These are phyloP conservation scores for Erodium trifolium DNA, from an alignment of 441 rosid species.

Conservation along the genomic window DNA sequence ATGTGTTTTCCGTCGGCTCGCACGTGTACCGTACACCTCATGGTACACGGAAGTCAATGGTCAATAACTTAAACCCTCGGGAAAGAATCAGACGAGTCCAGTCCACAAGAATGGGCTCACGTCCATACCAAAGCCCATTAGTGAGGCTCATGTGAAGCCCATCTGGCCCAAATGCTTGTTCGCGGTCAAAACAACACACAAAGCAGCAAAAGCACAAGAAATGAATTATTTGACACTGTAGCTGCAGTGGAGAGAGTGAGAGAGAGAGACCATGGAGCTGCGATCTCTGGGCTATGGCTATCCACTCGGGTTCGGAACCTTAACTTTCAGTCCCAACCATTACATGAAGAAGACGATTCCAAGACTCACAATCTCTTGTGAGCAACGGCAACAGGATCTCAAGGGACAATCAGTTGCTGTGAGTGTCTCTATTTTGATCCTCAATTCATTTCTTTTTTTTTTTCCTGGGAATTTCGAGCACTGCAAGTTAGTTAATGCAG, in stretches of 20 bases:
- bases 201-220: not conserved
- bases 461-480: not conserved
- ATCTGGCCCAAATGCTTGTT: not conserved
- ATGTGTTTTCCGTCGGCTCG: not conserved
- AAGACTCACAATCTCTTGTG: slow-evolving; percentile 14
- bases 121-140: not conserved
- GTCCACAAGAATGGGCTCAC: not conserved
- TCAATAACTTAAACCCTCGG: too few species aligned
- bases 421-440: not conserved
- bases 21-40: not conserved
- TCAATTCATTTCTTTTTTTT: not conserved
- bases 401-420: slow-evolving; percentile 25
- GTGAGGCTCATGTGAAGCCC: not conserved
- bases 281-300: not conserved
- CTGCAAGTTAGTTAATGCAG: not conserved
- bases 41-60: too few species aligned
- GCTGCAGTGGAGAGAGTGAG: not conserved
- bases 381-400: slow-evolving; percentile 19
- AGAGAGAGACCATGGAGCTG: slow-evolving; percentile 11
- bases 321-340: not conserved
- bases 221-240: not conserved
- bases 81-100: not conserved
- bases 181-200: not conserved
- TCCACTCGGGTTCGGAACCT: not conserved
- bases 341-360: slow-evolving; percentile 7